These are phyloP conservation scores for Carnegiea gigantea DNA, from an alignment of 179 eudicot species.

Conservation along the genomic window DNA sequence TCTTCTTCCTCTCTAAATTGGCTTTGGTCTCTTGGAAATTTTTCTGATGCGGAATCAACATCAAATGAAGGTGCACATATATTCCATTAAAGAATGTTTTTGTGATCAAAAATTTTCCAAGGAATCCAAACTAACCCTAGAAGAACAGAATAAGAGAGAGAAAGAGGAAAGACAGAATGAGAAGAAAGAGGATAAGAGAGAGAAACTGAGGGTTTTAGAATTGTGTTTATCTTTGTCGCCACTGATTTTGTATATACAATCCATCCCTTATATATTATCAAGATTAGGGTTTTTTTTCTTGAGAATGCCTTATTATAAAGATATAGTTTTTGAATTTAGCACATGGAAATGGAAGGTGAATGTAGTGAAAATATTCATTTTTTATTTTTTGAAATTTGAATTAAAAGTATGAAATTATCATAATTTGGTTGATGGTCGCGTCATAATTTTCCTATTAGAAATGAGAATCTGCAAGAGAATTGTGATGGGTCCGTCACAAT, in stretches of 20 bases:
- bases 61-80: slow-evolving; percentile 8
- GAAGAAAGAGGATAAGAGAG: neutral
- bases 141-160: neutral
- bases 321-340: slow-evolving; percentile 3
- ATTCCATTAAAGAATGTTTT: slow-evolving; percentile 16
- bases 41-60: neutral
- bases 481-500: too few species aligned
- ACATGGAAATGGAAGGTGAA: neutral
- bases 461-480: too few species aligned
- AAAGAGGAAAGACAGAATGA: neutral
- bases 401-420: neutral
- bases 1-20: neutral
- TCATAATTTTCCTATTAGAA: too few species aligned
- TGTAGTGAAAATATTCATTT: too few species aligned
- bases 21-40: neutral
- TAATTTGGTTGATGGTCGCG: too few species aligned
- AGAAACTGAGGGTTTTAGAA: slow-evolving; percentile 2
- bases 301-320: slow-evolving; percentile 10
- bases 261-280: neutral
- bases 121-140: slow-evolving; percentile 21
- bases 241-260: neutral
- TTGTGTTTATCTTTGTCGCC: slow-evolving; percentile 19
- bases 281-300: slow-evolving; percentile 9
- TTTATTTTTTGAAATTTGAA: neutral
- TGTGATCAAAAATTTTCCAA: slow-evolving; percentile 11